These are phyloP conservation scores for Ustilago sp. DNA, from an alignment of 1,284 basidiomycete species.

Conservation along the genomic window DNA sequence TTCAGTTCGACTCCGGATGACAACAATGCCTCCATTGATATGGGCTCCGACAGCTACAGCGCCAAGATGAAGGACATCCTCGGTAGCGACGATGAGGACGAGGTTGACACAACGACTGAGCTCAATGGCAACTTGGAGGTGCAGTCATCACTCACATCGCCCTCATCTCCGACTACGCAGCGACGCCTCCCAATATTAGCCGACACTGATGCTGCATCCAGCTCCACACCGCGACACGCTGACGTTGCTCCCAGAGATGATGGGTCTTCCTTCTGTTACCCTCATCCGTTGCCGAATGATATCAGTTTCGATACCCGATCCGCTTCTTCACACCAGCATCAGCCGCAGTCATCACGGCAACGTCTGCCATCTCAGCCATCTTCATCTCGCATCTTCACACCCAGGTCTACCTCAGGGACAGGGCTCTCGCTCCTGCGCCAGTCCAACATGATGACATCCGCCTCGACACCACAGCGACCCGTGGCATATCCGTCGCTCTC, in stretches of 20 bases:
- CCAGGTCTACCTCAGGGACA: constrained; percentile 34
- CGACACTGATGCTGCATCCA: constrained; percentile 24
- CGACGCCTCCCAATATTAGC: neutral
- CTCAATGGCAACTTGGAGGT: neutral
- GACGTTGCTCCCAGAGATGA: constrained; percentile 27
- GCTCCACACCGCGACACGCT: constrained; percentile 13
- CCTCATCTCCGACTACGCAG: constrained; percentile 29
- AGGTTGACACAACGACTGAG: neutral
- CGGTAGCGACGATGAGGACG: constrained; percentile 49
- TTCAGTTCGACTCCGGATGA: constrained; percentile 23
- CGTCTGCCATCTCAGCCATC: constrained; percentile 26
- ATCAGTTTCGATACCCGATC: constrained; percentile 45
- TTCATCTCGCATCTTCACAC: constrained; percentile 38
- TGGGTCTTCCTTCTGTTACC: constrained; percentile 39
- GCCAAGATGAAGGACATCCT: constrained; percentile 55
- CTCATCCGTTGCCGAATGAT: constrained; percentile 34
- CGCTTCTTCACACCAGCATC: constrained; percentile 23
- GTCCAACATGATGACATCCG: constrained; percentile 22
- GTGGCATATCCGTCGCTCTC: constrained; percentile 47
- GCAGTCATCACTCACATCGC: neutral
- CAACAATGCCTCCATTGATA: constrained; percentile 26
- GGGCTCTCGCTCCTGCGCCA: constrained; percentile 30
- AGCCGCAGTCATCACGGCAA: constrained; percentile 13
- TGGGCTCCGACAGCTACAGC: constrained; percentile 47
- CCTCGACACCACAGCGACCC: constrained; percentile 38